Evolutionary conservation across 1,284 basidiomycete species (phyloP).

Genomic region (Peniophora sp.): DNA sequence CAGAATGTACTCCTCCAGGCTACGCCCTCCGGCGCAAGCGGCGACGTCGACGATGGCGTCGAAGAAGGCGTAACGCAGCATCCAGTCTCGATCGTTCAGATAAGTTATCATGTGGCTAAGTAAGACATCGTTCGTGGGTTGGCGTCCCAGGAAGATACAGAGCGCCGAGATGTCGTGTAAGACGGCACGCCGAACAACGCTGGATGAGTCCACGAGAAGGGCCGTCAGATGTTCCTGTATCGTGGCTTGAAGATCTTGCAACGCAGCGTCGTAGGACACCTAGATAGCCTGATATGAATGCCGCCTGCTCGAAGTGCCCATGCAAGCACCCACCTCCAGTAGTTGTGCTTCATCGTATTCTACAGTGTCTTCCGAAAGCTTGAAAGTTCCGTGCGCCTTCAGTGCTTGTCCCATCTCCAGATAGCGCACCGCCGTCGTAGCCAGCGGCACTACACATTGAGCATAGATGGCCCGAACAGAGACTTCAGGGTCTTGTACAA

Average conservation of each 20-base stretch:
- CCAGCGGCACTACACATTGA: conserved; percentile 77
- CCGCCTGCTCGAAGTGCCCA: not conserved
- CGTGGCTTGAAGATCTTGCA: conserved; percentile 79
- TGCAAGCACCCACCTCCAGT: conserved; percentile 45
- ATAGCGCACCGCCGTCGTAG: conserved; percentile 78
- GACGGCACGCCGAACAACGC: conserved; percentile 70
- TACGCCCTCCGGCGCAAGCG: conserved; percentile 81
- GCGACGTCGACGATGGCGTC: conserved; percentile 94
- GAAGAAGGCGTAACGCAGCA: conserved; percentile 86
- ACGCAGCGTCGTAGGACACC: conserved; percentile 83
- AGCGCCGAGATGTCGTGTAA: conserved; percentile 79
- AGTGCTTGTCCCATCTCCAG: conserved; percentile 90
- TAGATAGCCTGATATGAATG: conserved; percentile 20
- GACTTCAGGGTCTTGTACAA: conserved; percentile 78
- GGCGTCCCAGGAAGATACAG: conserved; percentile 88
- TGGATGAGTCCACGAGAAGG: conserved; percentile 68
- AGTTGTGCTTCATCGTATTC: conserved; percentile 68
- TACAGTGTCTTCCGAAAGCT: conserved; percentile 52
- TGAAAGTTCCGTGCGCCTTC: conserved; percentile 73
- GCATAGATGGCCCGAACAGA: conserved; percentile 90
- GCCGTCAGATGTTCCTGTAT: conserved; percentile 86
- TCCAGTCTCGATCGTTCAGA: conserved; percentile 93
- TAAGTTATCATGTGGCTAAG: conserved; percentile 98
- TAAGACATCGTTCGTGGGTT: conserved; percentile 91
- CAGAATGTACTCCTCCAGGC: conserved; percentile 84